Base-by-base conservation (phyloP, 1,284 basidiomycete genomes). In the Golubevia pallescens region DNA sequence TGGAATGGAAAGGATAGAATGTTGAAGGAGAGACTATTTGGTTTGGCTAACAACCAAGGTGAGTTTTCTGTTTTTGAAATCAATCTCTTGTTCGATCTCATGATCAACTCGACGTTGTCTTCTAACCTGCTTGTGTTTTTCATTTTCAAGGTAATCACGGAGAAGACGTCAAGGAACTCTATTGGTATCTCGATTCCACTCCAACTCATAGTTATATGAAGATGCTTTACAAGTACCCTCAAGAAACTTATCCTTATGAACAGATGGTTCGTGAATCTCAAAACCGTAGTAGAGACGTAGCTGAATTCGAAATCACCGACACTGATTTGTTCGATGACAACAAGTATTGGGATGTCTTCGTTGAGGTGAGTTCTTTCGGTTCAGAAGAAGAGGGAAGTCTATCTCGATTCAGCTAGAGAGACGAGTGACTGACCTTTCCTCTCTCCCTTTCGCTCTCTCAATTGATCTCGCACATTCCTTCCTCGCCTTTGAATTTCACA, bases 191-290 rank as follows among this genome's bases (percentile, higher is more conserved):
- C 74, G 96, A 98, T 87, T 97, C 93, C 61, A 97, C 96, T 0
- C 96, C 96, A 20, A 97, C 95, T 0, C 96, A 99, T 86, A 96
- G 94, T 34, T 99, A 98, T 89, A 98, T 98, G 96, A 99, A 98
- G 87, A 96, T 93, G 87, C 88, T 97, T 67, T 97, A 97, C 91
- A 98, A 98, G 87, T 98, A 98, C 80, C 95, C 96, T 14, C 96
- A 99, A 86, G 88, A 90, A 73, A 88, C 89, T 57, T 99, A 90
- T 87, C 96, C 96, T 0, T 99, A 99, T 87, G 94, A 97, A 84
- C 90, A 97, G 74, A 90, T 99, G 62, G 92, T 95, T 14, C 88
- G 89, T 61, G 95, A 98, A 87, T 95, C 92, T 81, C 88, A 90
- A 74, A 90, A 92, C 78, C 90, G 96, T 58, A 90, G 90, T 75